Base-by-base conservation (phyloP, 2,329 filamentous ascomycete species). In the Epichloe glyceriae region DNA sequence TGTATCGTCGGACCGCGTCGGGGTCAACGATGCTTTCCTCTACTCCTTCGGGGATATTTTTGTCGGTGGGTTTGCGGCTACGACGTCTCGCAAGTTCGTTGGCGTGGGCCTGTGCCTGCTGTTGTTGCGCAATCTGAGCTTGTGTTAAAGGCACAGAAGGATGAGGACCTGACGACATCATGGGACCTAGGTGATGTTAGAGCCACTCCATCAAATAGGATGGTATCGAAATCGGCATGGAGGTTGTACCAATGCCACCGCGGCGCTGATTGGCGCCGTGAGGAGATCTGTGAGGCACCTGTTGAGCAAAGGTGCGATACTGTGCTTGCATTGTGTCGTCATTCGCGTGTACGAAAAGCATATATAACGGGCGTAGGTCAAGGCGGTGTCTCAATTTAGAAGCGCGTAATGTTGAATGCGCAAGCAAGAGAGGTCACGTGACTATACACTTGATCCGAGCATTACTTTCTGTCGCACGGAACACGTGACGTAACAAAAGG, bases 31-130 rank as follows among this genome's bases (percentile, higher is more conserved):
- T 80, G 56, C 85, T 79, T 46, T 88, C 83, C 59, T 94, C 90
- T 43, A 95, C 77, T 51, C 88, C 89, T 56, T 97, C 90, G 39
- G 93, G 90, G 26, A 98, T 82, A 60, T 88, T 93, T 75, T 88
- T 95, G 69, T 98, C 93, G 52, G 89, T 96, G 1, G 93, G 93
- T 68, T 91, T 94, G 63, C 83, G 82, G 62, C 87, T 88, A 58
- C 88, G 82, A 54, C 89, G 82, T 67, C 90, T 88, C 44, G 85
- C 82, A 55, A 80, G 74, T 64, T 87, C 83, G 57, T 74, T 76
- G 43, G 80, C 79, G 56, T 69, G 73, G 22, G 70, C 72, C 53
- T 74, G 71, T 38, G 70, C 67, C 54, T 75, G 74, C 55, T 78
- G 75, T 54, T 78, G 73, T 56, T 70, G 68, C 34, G 65, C 67